phyloP scores from a whole-genome alignment of 148 eudicot species.

The Agrostemma githago region DNA sequence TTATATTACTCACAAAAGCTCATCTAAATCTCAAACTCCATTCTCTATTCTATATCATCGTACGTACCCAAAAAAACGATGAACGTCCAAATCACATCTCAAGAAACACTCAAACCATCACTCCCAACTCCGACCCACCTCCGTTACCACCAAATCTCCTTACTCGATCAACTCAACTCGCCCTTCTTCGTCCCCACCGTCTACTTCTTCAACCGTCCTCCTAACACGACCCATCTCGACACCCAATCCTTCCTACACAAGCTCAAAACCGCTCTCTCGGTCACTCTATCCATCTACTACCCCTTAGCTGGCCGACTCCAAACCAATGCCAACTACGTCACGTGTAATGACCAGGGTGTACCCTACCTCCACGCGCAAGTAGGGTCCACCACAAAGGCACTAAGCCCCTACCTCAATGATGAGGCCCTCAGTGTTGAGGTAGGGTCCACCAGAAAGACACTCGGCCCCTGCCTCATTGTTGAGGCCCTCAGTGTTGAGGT shows the following conservation, averaged over 20 bases:
- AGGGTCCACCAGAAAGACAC: neutral
- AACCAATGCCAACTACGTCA: neutral
- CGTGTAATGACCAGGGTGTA: conserved; percentile 9
- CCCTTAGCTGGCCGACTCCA: conserved; percentile 1
- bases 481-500: neutral
- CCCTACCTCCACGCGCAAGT: conserved; percentile 6
- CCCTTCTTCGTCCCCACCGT: neutral
- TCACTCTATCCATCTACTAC: neutral
- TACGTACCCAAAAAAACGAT: neutral
- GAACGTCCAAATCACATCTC: neutral
- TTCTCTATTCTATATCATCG: no score
- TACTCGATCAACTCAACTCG: conserved; percentile 2
- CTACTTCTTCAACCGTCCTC: conserved; percentile 1
- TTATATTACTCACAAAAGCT: no score
- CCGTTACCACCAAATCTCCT: neutral
- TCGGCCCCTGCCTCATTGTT: no score
- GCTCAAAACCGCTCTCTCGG: neutral
- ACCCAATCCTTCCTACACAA: neutral
- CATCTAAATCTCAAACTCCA: no score
- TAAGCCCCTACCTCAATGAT: no score
- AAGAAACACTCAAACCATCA: conserved; percentile 9
- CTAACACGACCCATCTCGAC: neutral
- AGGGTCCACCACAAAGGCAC: neutral
- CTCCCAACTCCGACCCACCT: conserved; percentile 10
- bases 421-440: neutral